Conservation (phyloP, 495 filamentous ascomycete species). For the Tuber brumale region DNA sequence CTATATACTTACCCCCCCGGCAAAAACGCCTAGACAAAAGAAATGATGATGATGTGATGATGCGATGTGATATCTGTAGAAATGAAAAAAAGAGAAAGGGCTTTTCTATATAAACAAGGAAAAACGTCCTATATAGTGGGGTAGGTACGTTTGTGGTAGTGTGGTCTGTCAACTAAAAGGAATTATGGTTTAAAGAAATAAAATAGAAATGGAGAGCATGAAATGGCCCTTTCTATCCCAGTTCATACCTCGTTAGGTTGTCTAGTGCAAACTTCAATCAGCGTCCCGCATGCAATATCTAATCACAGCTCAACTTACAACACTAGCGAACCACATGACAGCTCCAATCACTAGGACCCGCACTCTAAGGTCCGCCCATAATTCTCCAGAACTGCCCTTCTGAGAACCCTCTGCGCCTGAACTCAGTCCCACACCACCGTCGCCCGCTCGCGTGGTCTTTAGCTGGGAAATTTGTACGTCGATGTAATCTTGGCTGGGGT, state of each 20-base stretch:
- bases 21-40: not conserved
- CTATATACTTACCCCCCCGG: not conserved
- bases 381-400: not conserved
- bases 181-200: not conserved
- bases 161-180: not conserved
- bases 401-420: not conserved
- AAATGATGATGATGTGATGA: not conserved
- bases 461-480: constrained; percentile 3
- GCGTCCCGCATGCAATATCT: not conserved
- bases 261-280: not conserved
- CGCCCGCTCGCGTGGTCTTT: constrained; percentile 6
- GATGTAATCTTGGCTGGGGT: not conserved
- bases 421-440: not conserved
- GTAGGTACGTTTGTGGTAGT: not conserved
- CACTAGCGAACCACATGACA: constrained; percentile 39
- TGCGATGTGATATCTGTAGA: not conserved
- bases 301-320: constrained; percentile 25
- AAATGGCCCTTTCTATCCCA: not conserved
- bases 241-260: not conserved
- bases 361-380: constrained; percentile 30
- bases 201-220: not conserved
- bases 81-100: not conserved
- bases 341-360: constrained; percentile 34
- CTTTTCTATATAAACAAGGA: not conserved
- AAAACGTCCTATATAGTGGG: not conserved